phyloP scores from a whole-genome alignment of 768 basidiomycete species.

The Mycena epipterygia region DNA sequence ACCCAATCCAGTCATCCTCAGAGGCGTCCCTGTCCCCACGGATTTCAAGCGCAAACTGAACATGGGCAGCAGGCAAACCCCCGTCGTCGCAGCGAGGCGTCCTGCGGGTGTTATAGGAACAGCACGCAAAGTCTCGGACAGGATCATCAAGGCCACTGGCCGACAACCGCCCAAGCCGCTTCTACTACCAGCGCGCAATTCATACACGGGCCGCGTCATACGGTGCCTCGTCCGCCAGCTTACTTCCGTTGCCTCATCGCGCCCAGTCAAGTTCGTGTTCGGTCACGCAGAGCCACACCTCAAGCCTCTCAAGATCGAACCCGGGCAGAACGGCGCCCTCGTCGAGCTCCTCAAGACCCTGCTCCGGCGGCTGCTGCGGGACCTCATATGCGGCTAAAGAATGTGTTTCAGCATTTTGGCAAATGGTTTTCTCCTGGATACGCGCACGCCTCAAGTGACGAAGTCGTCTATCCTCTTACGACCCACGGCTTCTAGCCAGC shows the following conservation, averaged over 20 bases:
- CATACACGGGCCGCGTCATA: background rate
- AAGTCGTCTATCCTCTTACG: background rate
- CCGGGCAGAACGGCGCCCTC: background rate
- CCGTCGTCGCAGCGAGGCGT: background rate
- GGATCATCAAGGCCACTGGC: background rate
- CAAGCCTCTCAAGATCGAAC: conserved; percentile 19
- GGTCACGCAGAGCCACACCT: background rate
- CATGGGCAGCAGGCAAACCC: background rate
- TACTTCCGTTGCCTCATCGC: background rate
- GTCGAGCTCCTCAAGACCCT: background rate
- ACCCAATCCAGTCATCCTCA: conserved; percentile 6
- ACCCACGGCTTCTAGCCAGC: conserved; percentile 1
- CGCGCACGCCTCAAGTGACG: conserved; percentile 7
- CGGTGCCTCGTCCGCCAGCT: conserved; percentile 3
- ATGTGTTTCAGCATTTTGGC: background rate
- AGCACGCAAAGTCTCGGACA: conserved; percentile 8
- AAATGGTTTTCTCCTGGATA: conserved; percentile 12
- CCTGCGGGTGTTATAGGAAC: background rate
- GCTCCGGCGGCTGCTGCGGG: conserved; percentile 2
- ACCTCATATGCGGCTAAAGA: background rate
- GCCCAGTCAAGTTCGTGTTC: background rate
- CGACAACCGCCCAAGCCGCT: conserved; percentile 25
- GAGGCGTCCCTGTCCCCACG: background rate
- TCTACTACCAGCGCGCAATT: conserved; percentile 19
- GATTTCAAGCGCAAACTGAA: background rate